Conservation (phyloP, 805 yeast species). For the Brettanomyces custersianus region DNA sequence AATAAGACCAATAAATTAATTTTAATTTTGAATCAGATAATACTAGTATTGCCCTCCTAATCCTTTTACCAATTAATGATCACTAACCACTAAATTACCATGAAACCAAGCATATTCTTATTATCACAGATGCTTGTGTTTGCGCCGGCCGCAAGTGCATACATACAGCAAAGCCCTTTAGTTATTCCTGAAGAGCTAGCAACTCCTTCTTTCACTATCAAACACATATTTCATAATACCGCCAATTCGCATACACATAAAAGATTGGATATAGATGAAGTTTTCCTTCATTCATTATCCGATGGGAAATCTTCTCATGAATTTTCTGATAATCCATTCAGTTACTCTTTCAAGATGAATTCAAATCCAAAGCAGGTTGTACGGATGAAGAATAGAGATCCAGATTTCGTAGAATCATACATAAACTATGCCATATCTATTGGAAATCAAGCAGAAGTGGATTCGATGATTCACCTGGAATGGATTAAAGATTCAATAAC, state of each 20-base stretch:
- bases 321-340: background rate
- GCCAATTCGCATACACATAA: constrained; percentile 38
- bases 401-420: constrained; percentile 60
- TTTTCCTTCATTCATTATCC: constrained; percentile 3
- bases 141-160: no score
- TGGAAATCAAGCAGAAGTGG: constrained; percentile 23
- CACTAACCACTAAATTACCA: no score
- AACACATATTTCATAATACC: constrained; percentile 56
- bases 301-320: background rate
- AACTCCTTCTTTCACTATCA: constrained; percentile 28
- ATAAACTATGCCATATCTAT: constrained; percentile 44
- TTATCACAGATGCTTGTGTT: no score
- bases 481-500: constrained; percentile 50
- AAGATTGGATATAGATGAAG: constrained; percentile 21
- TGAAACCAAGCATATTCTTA: no score
- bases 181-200: no score
- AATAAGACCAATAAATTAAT: no score
- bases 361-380: constrained; percentile 6
- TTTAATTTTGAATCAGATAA: no score
- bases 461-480: constrained; percentile 38
- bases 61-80: no score
- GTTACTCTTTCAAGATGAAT: background rate
- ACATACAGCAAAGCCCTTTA: no score
- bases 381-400: constrained; percentile 39
- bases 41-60: no score